A percentile compares a stretch with the other conserved stretches of the same genome.
phyloP scores from a whole-genome alignment of 352 stramenopile species.

The Phytophthora pini region DNA sequence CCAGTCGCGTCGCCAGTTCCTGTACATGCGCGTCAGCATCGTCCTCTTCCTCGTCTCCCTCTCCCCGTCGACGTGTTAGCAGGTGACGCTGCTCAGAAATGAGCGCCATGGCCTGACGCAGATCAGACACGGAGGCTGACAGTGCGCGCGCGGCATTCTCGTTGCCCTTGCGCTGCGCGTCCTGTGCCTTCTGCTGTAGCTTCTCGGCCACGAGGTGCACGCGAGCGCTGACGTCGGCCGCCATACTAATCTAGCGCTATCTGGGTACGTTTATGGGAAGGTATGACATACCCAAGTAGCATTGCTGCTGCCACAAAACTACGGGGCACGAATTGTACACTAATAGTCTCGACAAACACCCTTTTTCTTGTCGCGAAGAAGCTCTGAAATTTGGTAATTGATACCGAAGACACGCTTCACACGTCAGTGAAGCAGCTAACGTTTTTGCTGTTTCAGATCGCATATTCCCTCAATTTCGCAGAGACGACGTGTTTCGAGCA shows the following conservation, averaged over 20 bases:
- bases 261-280: too few relatives aligned
- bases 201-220: conserved; percentile 83
- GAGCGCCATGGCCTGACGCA: conserved; percentile 59
- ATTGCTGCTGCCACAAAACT: neutral
- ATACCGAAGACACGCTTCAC: too few relatives aligned
- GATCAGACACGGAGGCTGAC: conserved; percentile 53
- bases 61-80: conserved; percentile 34
- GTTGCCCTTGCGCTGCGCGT: conserved; percentile 72
- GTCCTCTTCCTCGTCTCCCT: conserved; percentile 31
- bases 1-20: conserved; percentile 46
- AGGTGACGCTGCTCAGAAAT: conserved; percentile 66
- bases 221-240: conserved; percentile 63
- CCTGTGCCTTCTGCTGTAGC: conserved; percentile 68
- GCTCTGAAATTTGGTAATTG: too few relatives aligned
- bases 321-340: neutral
- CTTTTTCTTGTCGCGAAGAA: too few relatives aligned
- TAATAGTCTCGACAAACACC: too few relatives aligned
- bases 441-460: too few relatives aligned
- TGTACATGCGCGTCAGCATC: conserved; percentile 34
- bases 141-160: conserved; percentile 52
- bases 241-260: conserved; percentile 26
- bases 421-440: too few relatives aligned
- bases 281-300: neutral
- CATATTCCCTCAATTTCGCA: too few relatives aligned
- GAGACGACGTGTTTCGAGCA: too few relatives aligned